Percentiles rank a stretch among this genome's conserved stretches.
phyloP scores from a whole-genome alignment of 805 yeast genomes.

The Candida glaebosa region DNA sequence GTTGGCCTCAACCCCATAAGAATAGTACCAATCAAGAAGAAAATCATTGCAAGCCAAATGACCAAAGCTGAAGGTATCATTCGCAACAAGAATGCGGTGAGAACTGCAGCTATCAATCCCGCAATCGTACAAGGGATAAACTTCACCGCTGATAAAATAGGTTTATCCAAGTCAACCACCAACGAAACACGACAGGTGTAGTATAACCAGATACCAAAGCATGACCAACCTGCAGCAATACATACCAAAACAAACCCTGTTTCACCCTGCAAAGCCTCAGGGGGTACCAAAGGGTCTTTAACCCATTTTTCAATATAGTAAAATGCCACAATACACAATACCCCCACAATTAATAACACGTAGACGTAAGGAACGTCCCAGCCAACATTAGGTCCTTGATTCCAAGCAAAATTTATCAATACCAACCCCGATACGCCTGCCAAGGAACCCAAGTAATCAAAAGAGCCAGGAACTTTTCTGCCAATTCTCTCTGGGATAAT shows the following conservation, averaged over 20 bases:
- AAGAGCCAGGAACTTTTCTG: conserved; percentile 11
- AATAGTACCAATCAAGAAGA: conserved; percentile 49
- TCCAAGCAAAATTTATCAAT: conserved; percentile 67
- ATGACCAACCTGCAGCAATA: conserved; percentile 68
- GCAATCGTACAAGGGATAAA: conserved; percentile 31
- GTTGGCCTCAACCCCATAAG: conserved; percentile 56
- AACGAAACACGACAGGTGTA: conserved; percentile 54
- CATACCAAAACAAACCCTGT: conserved; percentile 48
- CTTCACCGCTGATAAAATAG: conserved; percentile 27
- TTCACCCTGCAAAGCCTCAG: conserved; percentile 40
- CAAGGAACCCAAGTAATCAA: conserved; percentile 33
- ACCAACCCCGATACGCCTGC: conserved; percentile 62
- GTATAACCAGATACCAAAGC: conserved; percentile 68
- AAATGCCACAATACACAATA: conserved; percentile 40
- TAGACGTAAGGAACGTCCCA: conserved; percentile 63
- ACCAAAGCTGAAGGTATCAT: conserved; percentile 47
- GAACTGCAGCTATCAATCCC: conserved; percentile 54
- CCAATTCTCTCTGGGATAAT: conserved; percentile 29
- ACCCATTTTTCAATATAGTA: conserved; percentile 46
- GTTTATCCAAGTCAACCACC: conserved; percentile 42
- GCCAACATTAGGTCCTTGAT: conserved; percentile 73
- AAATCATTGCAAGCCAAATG: conserved; percentile 48
- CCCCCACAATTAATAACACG: conserved; percentile 53
- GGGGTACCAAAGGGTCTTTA: conserved; percentile 53
- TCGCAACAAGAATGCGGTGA: conserved; percentile 46